These are phyloP conservation scores for Cercospora sojina DNA, from an alignment of 2,329 filamentous ascomycete genomes.

Conservation along the genomic window DNA sequence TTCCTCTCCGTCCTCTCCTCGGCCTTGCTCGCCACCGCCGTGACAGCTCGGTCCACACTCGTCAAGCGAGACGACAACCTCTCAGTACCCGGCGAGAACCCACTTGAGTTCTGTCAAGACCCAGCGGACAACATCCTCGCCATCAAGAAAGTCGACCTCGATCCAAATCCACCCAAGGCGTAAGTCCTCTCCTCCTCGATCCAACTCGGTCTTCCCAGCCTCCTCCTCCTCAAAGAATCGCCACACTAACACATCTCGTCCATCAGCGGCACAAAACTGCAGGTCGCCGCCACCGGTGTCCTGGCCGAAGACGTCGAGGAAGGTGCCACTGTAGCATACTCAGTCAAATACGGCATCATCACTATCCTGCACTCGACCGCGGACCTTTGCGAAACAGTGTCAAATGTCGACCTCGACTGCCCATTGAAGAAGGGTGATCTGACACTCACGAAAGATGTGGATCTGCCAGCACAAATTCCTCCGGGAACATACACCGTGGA, in stretches of 20 bases:
- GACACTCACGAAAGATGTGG: constrained; percentile 72
- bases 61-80: constrained; percentile 44
- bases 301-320: constrained; percentile 70
- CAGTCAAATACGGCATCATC: constrained; percentile 94
- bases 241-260: constrained; percentile 8
- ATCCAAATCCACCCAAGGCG: constrained; percentile 83
- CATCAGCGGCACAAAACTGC: constrained; percentile 71
- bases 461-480: constrained; percentile 82
- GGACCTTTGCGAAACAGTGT: constrained; percentile 85
- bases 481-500: constrained; percentile 86
- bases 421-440: constrained; percentile 79
- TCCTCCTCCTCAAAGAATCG: not conserved
- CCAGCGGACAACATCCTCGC: constrained; percentile 68
- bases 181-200: constrained; percentile 45
- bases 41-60: constrained; percentile 32
- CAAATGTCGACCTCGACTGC: constrained; percentile 84
- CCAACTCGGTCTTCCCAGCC: constrained; percentile 8
- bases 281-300: constrained; percentile 75
- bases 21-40: constrained; percentile 33
- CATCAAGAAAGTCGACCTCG: constrained; percentile 76
- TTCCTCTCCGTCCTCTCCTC: constrained; percentile 32
- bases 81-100: constrained; percentile 80
- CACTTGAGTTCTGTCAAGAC: constrained; percentile 73
- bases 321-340: constrained; percentile 76
- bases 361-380: constrained; percentile 76